Base-by-base conservation (phyloP, 176 grass and related monocot genomes). In the Phoenix dactylifera region DNA sequence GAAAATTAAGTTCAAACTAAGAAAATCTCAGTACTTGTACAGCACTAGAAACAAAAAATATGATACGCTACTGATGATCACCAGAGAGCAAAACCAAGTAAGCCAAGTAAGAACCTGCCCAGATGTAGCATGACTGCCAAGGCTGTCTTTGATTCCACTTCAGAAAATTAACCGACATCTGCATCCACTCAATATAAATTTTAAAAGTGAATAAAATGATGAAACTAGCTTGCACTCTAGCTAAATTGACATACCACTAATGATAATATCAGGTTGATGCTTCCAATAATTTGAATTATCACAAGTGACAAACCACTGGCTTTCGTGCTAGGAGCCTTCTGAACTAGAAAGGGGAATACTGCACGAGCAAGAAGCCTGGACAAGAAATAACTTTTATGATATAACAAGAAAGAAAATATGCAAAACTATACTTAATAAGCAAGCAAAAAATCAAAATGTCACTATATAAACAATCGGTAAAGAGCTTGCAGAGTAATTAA, bases 111-210 rank as follows among this genome's bases (percentile, higher is more conserved):
- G 24, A 60, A 60, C 58, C 58, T 60, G 58, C 58, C 58, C 58
- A 60, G 16, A 60, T 60, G 26, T 60, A 60, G 15, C 58, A 60
- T 29, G 58, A 60, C 15, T 29, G 22, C 58, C 58, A 60, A 18
- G 58, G 58, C 26, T 60, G 15, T 18, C 26, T 30, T n/a, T 6
- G 6, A 16, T 17, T 15, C 26, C 25, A 30, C 24, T 32, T 60
- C 58, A 60, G 17, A 60, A 60, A 32, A 16, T 60, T 60, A 26
- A 60, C 26, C 32, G 58, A 60, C 16, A 60, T 60, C 58, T 60
- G 58, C 24, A 60, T 25, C 23, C 26, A 29, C n/a, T 23, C 28
- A 30, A 60, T 15, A 18, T 15, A 60, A 26, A n/a, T 55, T 60
- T 60, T 5, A 17, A 60, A 60, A 60, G 58, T 22, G n/a, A 55